Evolutionary conservation across 495 filamentous ascomycete species (phyloP).

Genomic region (Pseudomonodictys pantanalensis): DNA sequence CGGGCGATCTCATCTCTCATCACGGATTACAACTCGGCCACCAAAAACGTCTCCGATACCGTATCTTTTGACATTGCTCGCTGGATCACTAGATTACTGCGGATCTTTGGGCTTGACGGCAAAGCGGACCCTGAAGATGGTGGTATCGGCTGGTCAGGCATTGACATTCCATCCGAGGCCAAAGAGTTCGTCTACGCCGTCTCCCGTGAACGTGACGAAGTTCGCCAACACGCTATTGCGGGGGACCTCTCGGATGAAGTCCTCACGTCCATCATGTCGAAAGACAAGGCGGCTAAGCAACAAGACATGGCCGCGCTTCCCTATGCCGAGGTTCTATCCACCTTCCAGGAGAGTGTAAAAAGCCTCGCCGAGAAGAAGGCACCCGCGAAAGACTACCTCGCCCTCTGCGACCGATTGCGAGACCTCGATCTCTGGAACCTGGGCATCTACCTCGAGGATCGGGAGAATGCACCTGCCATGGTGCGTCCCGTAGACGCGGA

Average conservation of each 20-base stretch:
- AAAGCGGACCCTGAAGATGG: slow-evolving; percentile 53
- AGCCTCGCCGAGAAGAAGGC: slow-evolving; percentile 33
- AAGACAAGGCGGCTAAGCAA: slow-evolving; percentile 13
- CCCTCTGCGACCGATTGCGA: slow-evolving; percentile 67
- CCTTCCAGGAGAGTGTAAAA: slow-evolving; percentile 38
- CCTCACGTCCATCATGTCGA: slow-evolving; percentile 19
- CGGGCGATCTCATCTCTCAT: slow-evolving; percentile 70
- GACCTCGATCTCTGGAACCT: slow-evolving; percentile 74
- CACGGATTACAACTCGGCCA: slow-evolving; percentile 60
- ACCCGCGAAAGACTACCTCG: slow-evolving; percentile 38
- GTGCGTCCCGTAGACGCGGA: slow-evolving; percentile 77
- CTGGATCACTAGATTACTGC: slow-evolving; percentile 82
- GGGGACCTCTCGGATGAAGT: slow-evolving; percentile 17
- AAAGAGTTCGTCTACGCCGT: slow-evolving; percentile 40
- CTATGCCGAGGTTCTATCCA: slow-evolving; percentile 37
- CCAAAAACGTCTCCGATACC: slow-evolving; percentile 41
- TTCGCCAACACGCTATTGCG: slow-evolving; percentile 38
- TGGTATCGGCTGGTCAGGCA: slow-evolving; percentile 80
- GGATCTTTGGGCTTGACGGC: slow-evolving; percentile 79
- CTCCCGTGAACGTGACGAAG: slow-evolving; percentile 37
- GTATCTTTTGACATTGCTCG: slow-evolving; percentile 53
- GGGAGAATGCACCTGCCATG: slow-evolving; percentile 67
- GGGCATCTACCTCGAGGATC: slow-evolving; percentile 85
- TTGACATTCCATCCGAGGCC: slow-evolving; percentile 56
- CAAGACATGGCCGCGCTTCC: slow-evolving; percentile 27